These are phyloP conservation scores for Aleurites moluccanus DNA, from an alignment of 441 rosid species.

Conservation along the genomic window DNA sequence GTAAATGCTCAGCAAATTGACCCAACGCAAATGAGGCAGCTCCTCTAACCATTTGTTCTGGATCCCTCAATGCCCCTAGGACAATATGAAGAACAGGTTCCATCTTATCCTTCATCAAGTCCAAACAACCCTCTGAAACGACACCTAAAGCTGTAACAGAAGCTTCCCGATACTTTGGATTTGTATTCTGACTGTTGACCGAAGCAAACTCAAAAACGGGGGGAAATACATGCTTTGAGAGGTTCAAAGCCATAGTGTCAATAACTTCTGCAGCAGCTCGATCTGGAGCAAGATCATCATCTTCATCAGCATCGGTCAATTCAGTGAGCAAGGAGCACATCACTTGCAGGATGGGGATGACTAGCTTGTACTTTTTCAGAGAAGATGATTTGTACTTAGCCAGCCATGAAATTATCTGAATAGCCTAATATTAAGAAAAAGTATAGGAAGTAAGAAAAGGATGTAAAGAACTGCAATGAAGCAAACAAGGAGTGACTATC, in stretches of 20 bases:
- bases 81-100: slow-evolving; percentile 83
- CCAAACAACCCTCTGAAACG: slow-evolving; percentile 93
- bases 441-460: slow-evolving; percentile 20
- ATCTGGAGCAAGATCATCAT: slow-evolving; percentile 98
- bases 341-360: slow-evolving; percentile 89
- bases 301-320: slow-evolving; percentile 72
- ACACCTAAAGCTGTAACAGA: slow-evolving; percentile 94
- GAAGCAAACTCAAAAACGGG: slow-evolving; percentile 91
- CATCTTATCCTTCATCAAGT: slow-evolving; percentile 77
- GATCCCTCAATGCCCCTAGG: slow-evolving; percentile 83
- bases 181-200: slow-evolving; percentile 59
- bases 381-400: slow-evolving; percentile 93
- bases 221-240: slow-evolving; percentile 80
- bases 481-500: neutral
- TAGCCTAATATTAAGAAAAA: slow-evolving; percentile 60
- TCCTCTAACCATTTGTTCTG: slow-evolving; percentile 97
- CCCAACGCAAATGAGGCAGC: slow-evolving; percentile 99
- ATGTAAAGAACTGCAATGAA: neutral
- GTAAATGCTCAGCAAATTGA: slow-evolving; percentile 97
- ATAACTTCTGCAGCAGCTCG: slow-evolving; percentile 99
- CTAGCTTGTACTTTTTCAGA: slow-evolving; percentile 84
- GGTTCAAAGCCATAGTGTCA: slow-evolving; percentile 93
- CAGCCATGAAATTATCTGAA: slow-evolving; percentile 99
- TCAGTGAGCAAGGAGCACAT: slow-evolving; percentile 97
- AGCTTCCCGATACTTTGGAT: slow-evolving; percentile 94